A percentile compares a stretch with the other conserved stretches of the same genome.
Evolutionary conservation across 495 filamentous ascomycete genomes (phyloP).

Genomic region (Aspergillus kassunensis): DNA sequence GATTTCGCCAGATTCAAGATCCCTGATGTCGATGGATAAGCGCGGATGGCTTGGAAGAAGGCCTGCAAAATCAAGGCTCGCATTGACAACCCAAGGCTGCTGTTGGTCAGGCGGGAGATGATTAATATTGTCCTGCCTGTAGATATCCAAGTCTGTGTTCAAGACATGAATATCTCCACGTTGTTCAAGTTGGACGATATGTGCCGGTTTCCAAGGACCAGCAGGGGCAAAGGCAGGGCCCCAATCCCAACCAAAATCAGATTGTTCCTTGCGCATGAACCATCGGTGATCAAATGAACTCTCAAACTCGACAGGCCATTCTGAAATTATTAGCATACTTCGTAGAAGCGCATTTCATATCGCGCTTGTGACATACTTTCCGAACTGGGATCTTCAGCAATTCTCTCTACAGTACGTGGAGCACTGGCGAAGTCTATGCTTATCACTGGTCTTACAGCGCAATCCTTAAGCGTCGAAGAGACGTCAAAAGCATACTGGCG

Average conservation of each 20-base stretch:
- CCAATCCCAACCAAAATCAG: constrained; percentile 72
- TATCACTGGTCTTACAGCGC: constrained; percentile 36
- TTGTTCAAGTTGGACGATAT: constrained; percentile 49
- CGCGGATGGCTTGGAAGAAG: constrained; percentile 42
- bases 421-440: constrained; percentile 57
- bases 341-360: no score
- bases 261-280: constrained; percentile 67
- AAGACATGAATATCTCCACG: constrained; percentile 45
- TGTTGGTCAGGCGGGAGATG: constrained; percentile 56
- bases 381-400: constrained; percentile 52
- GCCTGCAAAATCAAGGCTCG: constrained; percentile 61
- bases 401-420: constrained; percentile 47
- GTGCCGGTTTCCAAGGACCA: constrained; percentile 63
- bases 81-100: constrained; percentile 65
- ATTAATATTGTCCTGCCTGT: constrained; percentile 57
- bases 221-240: constrained; percentile 63
- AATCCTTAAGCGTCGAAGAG: constrained; percentile 45
- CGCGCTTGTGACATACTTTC: constrained; percentile 40
- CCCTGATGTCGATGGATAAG: constrained; percentile 52
- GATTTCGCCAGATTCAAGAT: constrained; percentile 40
- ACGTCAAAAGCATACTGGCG: constrained; percentile 68
- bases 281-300: constrained; percentile 52
- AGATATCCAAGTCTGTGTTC: constrained; percentile 59
- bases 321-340: constrained; percentile 20
- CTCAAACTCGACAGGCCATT: constrained; percentile 47